Base-by-base conservation (phyloP, 164 flowering plant species). In the Kingdonia uniflora region DNA sequence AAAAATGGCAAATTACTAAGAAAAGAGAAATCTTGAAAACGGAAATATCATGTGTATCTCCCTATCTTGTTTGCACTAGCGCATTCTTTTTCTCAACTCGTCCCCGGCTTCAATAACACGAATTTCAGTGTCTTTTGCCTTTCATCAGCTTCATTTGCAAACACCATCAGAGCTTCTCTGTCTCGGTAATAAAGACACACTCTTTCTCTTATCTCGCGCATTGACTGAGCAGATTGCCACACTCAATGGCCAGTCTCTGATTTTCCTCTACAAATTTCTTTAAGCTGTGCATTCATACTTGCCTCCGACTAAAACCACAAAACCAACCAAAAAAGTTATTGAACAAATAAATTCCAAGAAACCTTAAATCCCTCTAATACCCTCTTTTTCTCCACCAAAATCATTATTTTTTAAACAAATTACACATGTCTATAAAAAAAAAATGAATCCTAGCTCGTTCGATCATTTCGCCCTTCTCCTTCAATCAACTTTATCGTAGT, bases 151-250 rank as follows among this genome's bases (percentile, higher is more conserved):
- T 92, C 96, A 40, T 92, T 82, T 29, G 88, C 94, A 63, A 86
- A 92, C 25, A 88, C 99, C 99, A 92, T 88, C 69, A 88, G 66
- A 0, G 79, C 89, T 52, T 88, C 97, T n/a, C 97, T 67, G 49
- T 92, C 99, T 4, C 58, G 82, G 21, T 88, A 84, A 52, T 84
- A 92, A 15, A 92, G 69, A 1, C 81, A 63, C 91, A 82, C 69
- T 88, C 94, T 17, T 26, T 54, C 47, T 54, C 57, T 45, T 21
- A 54, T 26, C 46, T 40, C 5, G 57, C 41, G 21, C 57, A 54
- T 45, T 24, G 46, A 15, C 1, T 42, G 20, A 54, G 29, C 15
- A 54, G 47, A 23, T 24, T n/a, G 6, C 35, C n/a, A 11, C 57
- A 54, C 21, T 54, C 47, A 22, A n/a, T 23, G 2, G 84, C 85